phyloP scores from a whole-genome alignment of 2,329 filamentous ascomycete genomes.

The Hymenoscyphus fraxineus region DNA sequence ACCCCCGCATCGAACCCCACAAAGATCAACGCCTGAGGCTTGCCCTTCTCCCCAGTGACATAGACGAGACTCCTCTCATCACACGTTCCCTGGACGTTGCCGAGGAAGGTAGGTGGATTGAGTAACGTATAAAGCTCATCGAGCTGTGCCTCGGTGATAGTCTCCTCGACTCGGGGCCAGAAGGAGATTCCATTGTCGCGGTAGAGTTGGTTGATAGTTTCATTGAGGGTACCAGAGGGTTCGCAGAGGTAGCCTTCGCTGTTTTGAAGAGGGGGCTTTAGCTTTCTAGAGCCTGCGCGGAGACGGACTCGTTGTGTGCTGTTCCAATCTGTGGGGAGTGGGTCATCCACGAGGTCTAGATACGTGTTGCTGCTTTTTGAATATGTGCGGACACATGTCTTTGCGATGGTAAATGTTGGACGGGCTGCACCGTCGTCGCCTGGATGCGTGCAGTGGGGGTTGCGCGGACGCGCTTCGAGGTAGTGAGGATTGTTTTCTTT shows the following conservation, averaged over 20 bases:
- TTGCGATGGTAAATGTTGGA: slow-evolving; percentile 47
- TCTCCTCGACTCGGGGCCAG: slow-evolving; percentile 35
- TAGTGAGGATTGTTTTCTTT: slow-evolving; percentile 38
- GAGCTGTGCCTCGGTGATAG: slow-evolving; percentile 27
- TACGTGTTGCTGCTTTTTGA: slow-evolving; percentile 50
- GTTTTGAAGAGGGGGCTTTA: slow-evolving; percentile 32
- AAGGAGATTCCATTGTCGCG: slow-evolving; percentile 23
- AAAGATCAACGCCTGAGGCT: slow-evolving; percentile 39
- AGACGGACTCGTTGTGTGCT: slow-evolving; percentile 43
- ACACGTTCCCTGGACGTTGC: slow-evolving; percentile 40
- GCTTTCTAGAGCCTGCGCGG: slow-evolving; percentile 44
- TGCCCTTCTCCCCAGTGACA: slow-evolving; percentile 32
- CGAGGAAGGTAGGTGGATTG: slow-evolving; percentile 38
- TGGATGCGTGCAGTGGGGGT: slow-evolving; percentile 45
- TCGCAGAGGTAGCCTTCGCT: slow-evolving; percentile 18
- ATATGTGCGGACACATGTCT: slow-evolving; percentile 54
- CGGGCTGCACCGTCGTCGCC: slow-evolving; percentile 43
- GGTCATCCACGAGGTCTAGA: slow-evolving; percentile 56
- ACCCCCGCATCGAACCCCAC: slow-evolving; percentile 43
- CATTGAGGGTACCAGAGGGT: slow-evolving; percentile 16
- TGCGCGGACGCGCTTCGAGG: slow-evolving; percentile 36
- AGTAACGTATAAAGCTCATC: slow-evolving; percentile 38
- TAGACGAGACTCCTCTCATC: slow-evolving; percentile 50
- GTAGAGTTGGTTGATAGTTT: slow-evolving; percentile 29
- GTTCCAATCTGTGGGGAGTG: slow-evolving; percentile 36